phyloP scores from a whole-genome alignment of 306 rosid genomes.

The Vigna trinervia region DNA sequence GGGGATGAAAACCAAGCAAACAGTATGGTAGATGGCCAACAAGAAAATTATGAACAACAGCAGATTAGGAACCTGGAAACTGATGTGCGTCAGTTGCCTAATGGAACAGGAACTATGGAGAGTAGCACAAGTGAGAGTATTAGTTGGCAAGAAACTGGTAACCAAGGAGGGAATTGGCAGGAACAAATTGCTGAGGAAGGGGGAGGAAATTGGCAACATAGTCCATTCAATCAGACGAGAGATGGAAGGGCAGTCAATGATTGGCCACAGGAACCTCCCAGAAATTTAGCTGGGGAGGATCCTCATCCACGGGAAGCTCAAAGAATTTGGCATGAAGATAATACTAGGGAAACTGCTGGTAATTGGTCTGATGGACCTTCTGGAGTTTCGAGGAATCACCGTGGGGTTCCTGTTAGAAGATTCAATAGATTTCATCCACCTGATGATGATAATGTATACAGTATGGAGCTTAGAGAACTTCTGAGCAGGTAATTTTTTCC shows the following conservation, averaged over 20 bases:
- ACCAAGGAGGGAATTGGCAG: constrained; percentile 69
- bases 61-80: constrained; percentile 63
- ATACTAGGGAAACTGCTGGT: constrained; percentile 71
- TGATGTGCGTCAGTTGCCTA: constrained; percentile 60
- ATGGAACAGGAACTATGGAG: constrained; percentile 62
- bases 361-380: constrained; percentile 91
- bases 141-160: constrained; percentile 74
- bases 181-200: constrained; percentile 68
- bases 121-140: constrained; percentile 59
- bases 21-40: constrained; percentile 56
- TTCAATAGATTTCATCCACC: constrained; percentile 93
- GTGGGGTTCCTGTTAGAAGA: constrained; percentile 76
- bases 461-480: constrained; percentile 99
- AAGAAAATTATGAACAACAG: constrained; percentile 63
- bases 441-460: constrained; percentile 96
- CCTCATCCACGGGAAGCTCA: constrained; percentile 64
- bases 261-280: constrained; percentile 72
- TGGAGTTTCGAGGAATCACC: constrained; percentile 77
- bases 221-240: constrained; percentile 71
- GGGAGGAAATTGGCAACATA: constrained; percentile 75
- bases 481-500: constrained; percentile 78
- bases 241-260: constrained; percentile 63
- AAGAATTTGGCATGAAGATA: constrained; percentile 73
- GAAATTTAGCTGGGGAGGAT: constrained; percentile 67
- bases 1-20: constrained; percentile 61